Base-by-base conservation (phyloP, 73 alveolate genomes). In the Tetrahymena malaccensis region DNA sequence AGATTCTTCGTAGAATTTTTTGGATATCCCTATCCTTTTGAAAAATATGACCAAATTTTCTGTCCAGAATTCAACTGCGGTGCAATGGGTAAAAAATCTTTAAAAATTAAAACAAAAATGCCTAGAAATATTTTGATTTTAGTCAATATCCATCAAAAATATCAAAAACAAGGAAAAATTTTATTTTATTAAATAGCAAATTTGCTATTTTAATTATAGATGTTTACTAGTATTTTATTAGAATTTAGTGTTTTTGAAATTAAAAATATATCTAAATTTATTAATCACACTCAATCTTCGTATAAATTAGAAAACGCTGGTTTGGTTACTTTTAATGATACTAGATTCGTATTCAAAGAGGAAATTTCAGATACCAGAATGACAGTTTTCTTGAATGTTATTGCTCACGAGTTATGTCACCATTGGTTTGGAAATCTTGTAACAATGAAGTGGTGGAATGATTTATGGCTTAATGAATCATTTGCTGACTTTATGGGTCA, bases 401-500 rank as follows among this genome's bases (percentile, higher is more conserved):
- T 98, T 21, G 97, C 97, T 13, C 99, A 99, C 96, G 99, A 99
- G 94, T 96, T 99, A 43, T 99, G 99, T 25, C 99, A 99, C 97
- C 98, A 97, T 99, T 99, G 99, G 99, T 99, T 99, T 94, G 99
- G 99, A 10, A 98, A 99, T 96, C 94, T 98, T 83, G 99, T 98
- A 12, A 99, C 99, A 16, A 98, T 99, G 99, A 97, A 98, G 93
- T 99, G 99, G 99, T 99, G 99, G 99, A 98, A 98, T 97, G 99
- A 99, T 94, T 94, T 99, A 17, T 99, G 99, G 99, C 97, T 99
- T 35, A 99, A 99, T 98, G 99, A 99, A 96, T 97, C 99, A 93
- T 99, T 99, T 96, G 99, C 99, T 43, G 95, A 98, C 34, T 97
- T 96, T 93, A 96, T 94, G 89, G 98, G 97, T 43, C 98, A 97